A percentile compares a stretch with the other conserved stretches of the same genome.
These are phyloP conservation scores for Peziza echinospora DNA, from an alignment of 495 filamentous ascomycete genomes.

Conservation along the genomic window DNA sequence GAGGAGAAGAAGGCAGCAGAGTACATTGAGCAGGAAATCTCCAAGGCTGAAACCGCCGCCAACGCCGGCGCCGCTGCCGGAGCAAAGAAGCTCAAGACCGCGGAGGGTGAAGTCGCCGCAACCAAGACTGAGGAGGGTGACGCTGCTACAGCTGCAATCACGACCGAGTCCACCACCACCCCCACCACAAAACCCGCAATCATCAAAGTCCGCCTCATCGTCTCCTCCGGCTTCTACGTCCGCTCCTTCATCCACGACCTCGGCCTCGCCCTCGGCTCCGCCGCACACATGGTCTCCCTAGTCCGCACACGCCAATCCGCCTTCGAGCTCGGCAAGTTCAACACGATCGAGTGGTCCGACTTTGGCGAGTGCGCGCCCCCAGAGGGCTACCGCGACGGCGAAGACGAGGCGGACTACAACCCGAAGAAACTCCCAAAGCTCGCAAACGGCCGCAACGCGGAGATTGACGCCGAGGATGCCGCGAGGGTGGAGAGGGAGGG, in stretches of 20 bases:
- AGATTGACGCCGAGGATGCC: background rate
- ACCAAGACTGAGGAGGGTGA: conserved; percentile 3
- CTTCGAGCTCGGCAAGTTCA: conserved; percentile 40
- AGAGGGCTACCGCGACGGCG: no score
- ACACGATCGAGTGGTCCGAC: conserved; percentile 66
- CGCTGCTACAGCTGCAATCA: background rate
- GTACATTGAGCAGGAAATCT: conserved; percentile 37
- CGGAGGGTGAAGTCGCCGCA: background rate
- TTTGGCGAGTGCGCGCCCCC: conserved; percentile 27
- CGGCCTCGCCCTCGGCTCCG: conserved; percentile 57
- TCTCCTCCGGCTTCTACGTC: conserved; percentile 93
- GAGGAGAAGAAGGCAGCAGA: conserved; percentile 49
- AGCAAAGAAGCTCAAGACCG: background rate
- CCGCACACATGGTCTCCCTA: conserved; percentile 70
- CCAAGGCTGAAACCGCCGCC: conserved; percentile 5
- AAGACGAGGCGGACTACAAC: no score
- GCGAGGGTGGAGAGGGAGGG: background rate
- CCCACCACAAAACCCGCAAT: conserved; percentile 37
- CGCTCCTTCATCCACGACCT: conserved; percentile 83
- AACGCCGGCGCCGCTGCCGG: conserved; percentile 25
- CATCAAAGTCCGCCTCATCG: conserved; percentile 67
- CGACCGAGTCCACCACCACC: conserved; percentile 19
- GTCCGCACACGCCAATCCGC: conserved; percentile 60
- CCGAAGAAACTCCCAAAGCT: background rate
- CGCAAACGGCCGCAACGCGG: background rate